Evolutionary conservation across 1,139 yeast genomes (phyloP).

Genomic region (Entelexis paramagnoliae): DNA sequence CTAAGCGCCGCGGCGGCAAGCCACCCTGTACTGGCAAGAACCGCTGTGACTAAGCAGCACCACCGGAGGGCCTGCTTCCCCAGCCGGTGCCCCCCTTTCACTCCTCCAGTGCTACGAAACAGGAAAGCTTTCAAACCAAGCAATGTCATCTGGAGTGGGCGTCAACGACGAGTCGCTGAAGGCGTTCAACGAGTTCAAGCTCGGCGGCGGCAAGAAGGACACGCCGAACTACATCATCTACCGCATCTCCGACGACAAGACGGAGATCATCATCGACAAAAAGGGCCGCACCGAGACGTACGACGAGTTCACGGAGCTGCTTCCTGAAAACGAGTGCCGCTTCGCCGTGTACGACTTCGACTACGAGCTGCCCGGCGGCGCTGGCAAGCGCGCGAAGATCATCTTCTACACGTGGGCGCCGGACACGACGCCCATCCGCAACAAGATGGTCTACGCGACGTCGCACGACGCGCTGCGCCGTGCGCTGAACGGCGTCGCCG

Average conservation of each 20-base stretch:
- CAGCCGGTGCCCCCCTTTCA: not conserved
- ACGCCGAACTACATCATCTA: constrained; percentile 73
- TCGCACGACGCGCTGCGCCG: constrained; percentile 97
- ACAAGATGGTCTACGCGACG: constrained; percentile 96
- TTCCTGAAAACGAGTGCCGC: constrained; percentile 93
- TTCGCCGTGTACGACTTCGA: constrained; percentile 96
- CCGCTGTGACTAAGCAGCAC: not conserved
- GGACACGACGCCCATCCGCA: constrained; percentile 81
- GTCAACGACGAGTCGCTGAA: constrained; percentile 89
- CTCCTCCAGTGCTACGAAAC: not conserved
- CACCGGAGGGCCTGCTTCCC: constrained; percentile 2
- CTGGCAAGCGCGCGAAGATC: constrained; percentile 90
- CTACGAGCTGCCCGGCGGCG: constrained; percentile 79
- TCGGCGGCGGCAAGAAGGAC: constrained; percentile 70
- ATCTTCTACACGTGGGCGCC: constrained; percentile 96
- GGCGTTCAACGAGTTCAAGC: constrained; percentile 91
- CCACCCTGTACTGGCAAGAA: not conserved
- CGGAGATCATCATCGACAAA: constrained; percentile 81
- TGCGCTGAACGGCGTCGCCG: constrained; percentile 85
- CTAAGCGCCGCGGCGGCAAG: not conserved
- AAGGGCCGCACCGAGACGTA: constrained; percentile 66
- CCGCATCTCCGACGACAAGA: constrained; percentile 70
- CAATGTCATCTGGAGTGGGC: constrained; percentile 43
- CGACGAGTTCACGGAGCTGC: constrained; percentile 71
- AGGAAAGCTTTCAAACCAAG: not conserved